Conservation (phyloP, 2,329 filamentous ascomycete species). For the Xylariaceae sp. region DNA sequence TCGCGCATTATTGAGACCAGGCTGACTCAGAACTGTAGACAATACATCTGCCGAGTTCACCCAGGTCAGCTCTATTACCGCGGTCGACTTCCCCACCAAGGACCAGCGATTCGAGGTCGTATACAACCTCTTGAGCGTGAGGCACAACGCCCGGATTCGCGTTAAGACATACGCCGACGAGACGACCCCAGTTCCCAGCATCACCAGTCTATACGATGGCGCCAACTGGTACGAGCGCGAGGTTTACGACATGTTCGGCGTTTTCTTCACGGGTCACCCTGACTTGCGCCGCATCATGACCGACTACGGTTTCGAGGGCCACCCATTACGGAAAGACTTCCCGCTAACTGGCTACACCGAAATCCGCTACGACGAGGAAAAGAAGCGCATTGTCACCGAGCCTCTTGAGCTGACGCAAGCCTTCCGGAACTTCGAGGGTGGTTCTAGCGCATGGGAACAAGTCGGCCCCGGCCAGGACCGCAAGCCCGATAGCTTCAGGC, state of each 20-base stretch:
- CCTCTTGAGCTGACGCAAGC: constrained; percentile 96
- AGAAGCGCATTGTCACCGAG: constrained; percentile 98
- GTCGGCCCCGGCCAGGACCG: constrained; percentile 66
- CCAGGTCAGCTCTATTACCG: constrained; percentile 86
- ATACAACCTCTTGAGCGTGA: constrained; percentile 93
- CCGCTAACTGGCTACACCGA: constrained; percentile 97
- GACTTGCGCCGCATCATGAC: constrained; percentile 98
- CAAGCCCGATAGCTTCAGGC: constrained; percentile 84
- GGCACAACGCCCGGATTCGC: constrained; percentile 92
- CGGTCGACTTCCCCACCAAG: constrained; percentile 91
- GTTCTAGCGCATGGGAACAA: constrained; percentile 66
- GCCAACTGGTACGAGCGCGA: constrained; percentile 99
- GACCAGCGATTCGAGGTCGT: constrained; percentile 96
- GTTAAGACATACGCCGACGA: constrained; percentile 99
- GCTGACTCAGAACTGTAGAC: constrained; percentile 47
- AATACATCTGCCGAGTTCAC: constrained; percentile 98
- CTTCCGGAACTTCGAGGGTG: constrained; percentile 96
- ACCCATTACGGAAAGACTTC: constrained; percentile 96
- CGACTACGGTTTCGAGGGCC: constrained; percentile 97
- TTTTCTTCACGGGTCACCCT: constrained; percentile 93
- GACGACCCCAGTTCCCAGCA: constrained; percentile 84
- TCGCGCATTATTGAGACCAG: not conserved
- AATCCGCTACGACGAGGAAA: constrained; percentile 97
- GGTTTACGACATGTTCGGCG: constrained; percentile 94
- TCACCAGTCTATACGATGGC: constrained; percentile 83